Conservation (phyloP, 768 basidiomycete genomes). For the Imleria badia region DNA sequence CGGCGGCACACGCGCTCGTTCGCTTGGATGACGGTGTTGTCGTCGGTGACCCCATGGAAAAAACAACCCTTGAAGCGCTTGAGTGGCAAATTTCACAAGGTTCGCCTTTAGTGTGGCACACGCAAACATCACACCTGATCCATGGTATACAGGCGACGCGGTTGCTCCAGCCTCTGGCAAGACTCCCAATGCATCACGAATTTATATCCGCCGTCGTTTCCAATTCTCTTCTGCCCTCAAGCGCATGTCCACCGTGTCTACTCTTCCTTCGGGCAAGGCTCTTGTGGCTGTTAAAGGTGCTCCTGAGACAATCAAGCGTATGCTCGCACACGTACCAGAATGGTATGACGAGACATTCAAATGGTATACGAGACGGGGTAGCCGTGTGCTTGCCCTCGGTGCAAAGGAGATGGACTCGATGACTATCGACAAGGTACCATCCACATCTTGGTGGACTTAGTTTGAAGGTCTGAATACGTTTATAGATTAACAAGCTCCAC, state of each 20-base stretch:
- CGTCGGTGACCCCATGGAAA: conserved; percentile 99
- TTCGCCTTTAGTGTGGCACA: conserved; percentile 20
- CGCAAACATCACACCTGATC: not conserved
- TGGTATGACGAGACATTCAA: conserved; percentile 95
- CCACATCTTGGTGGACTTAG: not conserved
- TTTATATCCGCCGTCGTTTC: conserved; percentile 87
- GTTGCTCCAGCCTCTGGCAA: conserved; percentile 54
- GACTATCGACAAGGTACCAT: conserved; percentile 66
- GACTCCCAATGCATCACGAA: conserved; percentile 54
- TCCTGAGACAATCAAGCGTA: conserved; percentile 91
- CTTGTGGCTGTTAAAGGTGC: conserved; percentile 90
- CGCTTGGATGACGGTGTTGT: conserved; percentile 90
- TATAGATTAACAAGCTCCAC: conserved; percentile 84
- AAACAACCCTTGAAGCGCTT: conserved; percentile 88
- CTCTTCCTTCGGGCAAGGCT: conserved; percentile 58
- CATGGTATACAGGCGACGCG: conserved; percentile 49
- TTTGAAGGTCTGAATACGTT: not conserved
- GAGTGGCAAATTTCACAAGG: conserved; percentile 83
- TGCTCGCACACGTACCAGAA: conserved; percentile 72
- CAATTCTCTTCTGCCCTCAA: conserved; percentile 98
- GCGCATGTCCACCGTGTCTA: conserved; percentile 91
- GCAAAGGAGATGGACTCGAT: conserved; percentile 79
- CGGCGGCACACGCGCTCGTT: conserved; percentile 93
- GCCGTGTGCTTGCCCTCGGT: conserved; percentile 89
- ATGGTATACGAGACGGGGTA: conserved; percentile 89